Evolutionary conservation across 805 yeast genomes (phyloP).

Genomic region (Schwanniomyces occidentalis): DNA sequence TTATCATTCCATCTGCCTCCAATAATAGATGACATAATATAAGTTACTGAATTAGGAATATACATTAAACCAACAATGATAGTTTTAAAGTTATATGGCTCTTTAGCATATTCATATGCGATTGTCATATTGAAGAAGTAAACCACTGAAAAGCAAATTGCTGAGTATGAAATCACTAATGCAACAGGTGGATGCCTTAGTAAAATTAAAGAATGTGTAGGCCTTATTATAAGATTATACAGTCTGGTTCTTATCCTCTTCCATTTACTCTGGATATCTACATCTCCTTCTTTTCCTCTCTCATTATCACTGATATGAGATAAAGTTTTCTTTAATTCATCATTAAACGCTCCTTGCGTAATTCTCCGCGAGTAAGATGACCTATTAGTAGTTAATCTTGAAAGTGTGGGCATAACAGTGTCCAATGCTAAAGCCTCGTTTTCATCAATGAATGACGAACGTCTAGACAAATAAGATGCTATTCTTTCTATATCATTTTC

Average conservation of each 20-base stretch:
- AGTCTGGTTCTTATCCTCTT: conserved; percentile 23
- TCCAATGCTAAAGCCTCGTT: conserved; percentile 40
- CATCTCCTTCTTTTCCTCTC: conserved; percentile 10
- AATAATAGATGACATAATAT: conserved; percentile 69
- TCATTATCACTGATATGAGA: conserved; percentile 6
- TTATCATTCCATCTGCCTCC: conserved; percentile 83
- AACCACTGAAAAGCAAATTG: conserved; percentile 68
- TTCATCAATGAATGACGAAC: conserved; percentile 10
- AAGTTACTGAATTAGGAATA: conserved; percentile 81
- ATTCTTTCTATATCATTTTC: conserved; percentile 29
- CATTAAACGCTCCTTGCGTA: conserved; percentile 21
- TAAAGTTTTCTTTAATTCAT: conserved; percentile 16
- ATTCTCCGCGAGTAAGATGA: conserved; percentile 31
- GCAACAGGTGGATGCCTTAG: conserved; percentile 73
- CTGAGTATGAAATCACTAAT: conserved; percentile 63
- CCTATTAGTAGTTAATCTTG: conserved; percentile 35
- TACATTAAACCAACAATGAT: conserved; percentile 72
- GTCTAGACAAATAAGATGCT: conserved; percentile 31
- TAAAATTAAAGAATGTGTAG: conserved; percentile 61
- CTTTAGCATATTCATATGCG: conserved; percentile 56
- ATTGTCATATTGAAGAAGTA: conserved; percentile 77
- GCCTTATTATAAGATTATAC: conserved; percentile 55
- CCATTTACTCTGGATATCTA: too few species aligned
- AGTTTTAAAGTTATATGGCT: conserved; percentile 70
- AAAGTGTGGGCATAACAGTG: conserved; percentile 37